Evolutionary conservation across 2,329 filamentous ascomycete species (phyloP).

Genomic region (Phoma sp.): DNA sequence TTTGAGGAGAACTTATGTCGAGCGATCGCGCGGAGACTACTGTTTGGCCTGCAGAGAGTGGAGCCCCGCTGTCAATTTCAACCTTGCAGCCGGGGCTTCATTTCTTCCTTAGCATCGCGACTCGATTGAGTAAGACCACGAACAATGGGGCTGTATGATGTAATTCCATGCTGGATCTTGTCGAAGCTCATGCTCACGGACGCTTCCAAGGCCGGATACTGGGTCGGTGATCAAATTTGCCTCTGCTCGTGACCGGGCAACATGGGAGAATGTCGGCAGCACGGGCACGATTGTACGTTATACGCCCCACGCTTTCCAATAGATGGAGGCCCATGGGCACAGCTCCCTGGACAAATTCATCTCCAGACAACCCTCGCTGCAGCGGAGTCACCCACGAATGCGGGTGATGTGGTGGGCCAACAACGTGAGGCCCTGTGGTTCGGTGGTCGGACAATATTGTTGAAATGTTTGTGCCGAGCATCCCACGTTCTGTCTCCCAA

Average conservation of each 20-base stretch:
- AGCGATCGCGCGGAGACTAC: conserved; percentile 24
- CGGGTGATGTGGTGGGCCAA: conserved; percentile 5
- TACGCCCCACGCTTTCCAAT: conserved; percentile 20
- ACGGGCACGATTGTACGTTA: conserved; percentile 18
- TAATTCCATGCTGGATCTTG: conserved; percentile 23
- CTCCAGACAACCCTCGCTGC: conserved; percentile 9
- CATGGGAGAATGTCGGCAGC: conserved; percentile 15
- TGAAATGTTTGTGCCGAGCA: conserved; percentile 8
- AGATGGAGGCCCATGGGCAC: conserved; percentile 21
- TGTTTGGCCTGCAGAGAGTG: conserved; percentile 26
- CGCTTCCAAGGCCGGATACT: conserved; percentile 8
- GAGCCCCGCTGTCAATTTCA: conserved; percentile 30
- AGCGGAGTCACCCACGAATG: conserved; percentile 19
- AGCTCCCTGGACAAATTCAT: conserved; percentile 2
- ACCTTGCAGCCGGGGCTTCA: conserved; percentile 23
- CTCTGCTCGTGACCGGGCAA: conserved; percentile 23
- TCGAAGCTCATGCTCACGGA: conserved; percentile 17
- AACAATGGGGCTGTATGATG: conserved; percentile 32
- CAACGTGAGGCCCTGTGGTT: conserved; percentile 9
- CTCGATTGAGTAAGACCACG: conserved; percentile 26
- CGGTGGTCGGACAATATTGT: conserved; percentile 10
- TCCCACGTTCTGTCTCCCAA: conserved; percentile 9
- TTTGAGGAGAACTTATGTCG: conserved; percentile 36
- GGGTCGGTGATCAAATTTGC: conserved; percentile 16
- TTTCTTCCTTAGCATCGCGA: conserved; percentile 24